phyloP scores from a whole-genome alignment of 495 filamentous ascomycete species.

The Penicillium robsamsonii region DNA sequence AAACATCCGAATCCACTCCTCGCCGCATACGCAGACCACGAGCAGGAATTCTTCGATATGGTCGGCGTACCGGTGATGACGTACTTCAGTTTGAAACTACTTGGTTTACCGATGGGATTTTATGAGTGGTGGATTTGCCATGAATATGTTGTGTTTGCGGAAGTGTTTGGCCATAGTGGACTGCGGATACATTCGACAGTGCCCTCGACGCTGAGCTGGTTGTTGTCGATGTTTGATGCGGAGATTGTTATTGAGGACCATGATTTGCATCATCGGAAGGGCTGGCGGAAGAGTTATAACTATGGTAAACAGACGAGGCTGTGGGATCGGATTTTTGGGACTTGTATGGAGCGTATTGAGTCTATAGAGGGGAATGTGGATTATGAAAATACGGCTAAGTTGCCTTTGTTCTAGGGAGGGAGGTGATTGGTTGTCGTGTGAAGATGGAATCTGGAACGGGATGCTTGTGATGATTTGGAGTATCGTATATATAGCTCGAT shows the following conservation, averaged over 20 bases:
- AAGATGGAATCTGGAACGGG: neutral
- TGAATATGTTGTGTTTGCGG: slow-evolving; percentile 40
- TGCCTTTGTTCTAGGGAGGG: slow-evolving; percentile 26
- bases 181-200: slow-evolving; percentile 37
- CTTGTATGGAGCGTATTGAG: slow-evolving; percentile 38
- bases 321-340: slow-evolving; percentile 45
- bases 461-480: neutral
- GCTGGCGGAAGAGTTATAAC: slow-evolving; percentile 45
- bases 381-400: slow-evolving; percentile 33
- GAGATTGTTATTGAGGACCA: slow-evolving; percentile 47
- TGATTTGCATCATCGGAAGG: slow-evolving; percentile 46
- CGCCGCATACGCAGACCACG: slow-evolving; percentile 43
- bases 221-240: slow-evolving; percentile 31
- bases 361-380: slow-evolving; percentile 35
- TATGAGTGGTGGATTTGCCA: slow-evolving; percentile 49
- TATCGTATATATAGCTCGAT: neutral
- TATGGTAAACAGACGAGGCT: slow-evolving; percentile 46
- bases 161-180: slow-evolving; percentile 42
- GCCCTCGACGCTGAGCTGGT: slow-evolving; percentile 37
- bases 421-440: neutral
- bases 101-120: slow-evolving; percentile 42
- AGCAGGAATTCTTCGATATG: slow-evolving; percentile 48
- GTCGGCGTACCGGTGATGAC: slow-evolving; percentile 40
- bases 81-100: slow-evolving; percentile 27
- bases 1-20: slow-evolving; percentile 45